phyloP scores from a whole-genome alignment of 495 filamentous ascomycete genomes.

The Chaetomium tenue region DNA sequence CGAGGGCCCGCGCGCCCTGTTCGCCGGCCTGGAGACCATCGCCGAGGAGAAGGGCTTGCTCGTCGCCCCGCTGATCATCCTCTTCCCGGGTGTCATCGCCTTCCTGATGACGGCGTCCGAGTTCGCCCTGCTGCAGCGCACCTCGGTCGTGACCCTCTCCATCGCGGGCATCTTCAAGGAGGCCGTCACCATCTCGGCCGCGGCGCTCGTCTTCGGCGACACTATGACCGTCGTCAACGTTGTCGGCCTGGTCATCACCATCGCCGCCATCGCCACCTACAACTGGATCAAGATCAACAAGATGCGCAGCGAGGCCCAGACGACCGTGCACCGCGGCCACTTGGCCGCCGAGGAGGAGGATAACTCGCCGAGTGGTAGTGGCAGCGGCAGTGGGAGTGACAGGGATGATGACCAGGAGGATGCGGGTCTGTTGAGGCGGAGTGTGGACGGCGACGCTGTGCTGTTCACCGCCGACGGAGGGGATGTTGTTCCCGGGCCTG shows the following conservation, averaged over 20 bases:
- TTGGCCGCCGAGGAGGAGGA: slow-evolving; percentile 12
- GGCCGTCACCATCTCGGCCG: slow-evolving; percentile 91
- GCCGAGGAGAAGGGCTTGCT: slow-evolving; percentile 61
- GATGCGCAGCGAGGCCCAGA: slow-evolving; percentile 72
- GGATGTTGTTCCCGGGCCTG: slow-evolving; percentile 25
- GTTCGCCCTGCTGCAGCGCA: slow-evolving; percentile 92
- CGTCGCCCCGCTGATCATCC: slow-evolving; percentile 59
- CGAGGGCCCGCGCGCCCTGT: slow-evolving; percentile 70
- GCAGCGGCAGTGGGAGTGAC: slow-evolving; percentile 26
- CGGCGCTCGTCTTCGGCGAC: slow-evolving; percentile 86
- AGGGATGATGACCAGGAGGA: slow-evolving; percentile 28
- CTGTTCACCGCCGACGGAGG: slow-evolving; percentile 30
- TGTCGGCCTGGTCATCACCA: slow-evolving; percentile 81
- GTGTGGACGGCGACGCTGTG: slow-evolving; percentile 24
- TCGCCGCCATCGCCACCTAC: slow-evolving; percentile 80
- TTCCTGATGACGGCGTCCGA: slow-evolving; percentile 97
- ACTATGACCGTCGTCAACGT: slow-evolving; percentile 86
- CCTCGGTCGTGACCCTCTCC: slow-evolving; percentile 90
- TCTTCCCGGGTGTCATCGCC: slow-evolving; percentile 89
- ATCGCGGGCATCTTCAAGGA: slow-evolving; percentile 99
- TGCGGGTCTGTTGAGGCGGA: slow-evolving; percentile 27
- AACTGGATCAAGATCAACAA: slow-evolving; percentile 92
- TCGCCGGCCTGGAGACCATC: slow-evolving; percentile 60
- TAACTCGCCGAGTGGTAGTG: slow-evolving; percentile 12
- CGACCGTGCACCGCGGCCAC: slow-evolving; percentile 42